phyloP scores from a whole-genome alignment of 805 yeast species.

The Candida michaelii region DNA sequence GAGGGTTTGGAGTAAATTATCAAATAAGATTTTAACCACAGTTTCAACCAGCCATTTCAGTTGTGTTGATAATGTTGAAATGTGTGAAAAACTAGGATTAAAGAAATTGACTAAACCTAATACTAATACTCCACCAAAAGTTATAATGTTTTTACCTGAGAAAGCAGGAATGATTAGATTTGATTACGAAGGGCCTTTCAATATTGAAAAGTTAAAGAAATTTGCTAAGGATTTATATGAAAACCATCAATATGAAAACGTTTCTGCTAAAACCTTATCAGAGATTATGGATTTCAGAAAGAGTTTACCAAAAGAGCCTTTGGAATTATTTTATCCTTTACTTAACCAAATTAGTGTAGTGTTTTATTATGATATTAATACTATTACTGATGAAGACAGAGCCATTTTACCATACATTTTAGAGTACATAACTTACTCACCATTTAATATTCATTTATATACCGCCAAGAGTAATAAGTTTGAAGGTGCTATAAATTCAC shows the following conservation, averaged over 20 bases:
- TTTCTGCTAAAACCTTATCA: slow-evolving; percentile 27
- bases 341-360: slow-evolving; percentile 50
- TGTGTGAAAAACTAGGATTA: slow-evolving; percentile 56
- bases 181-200: slow-evolving; percentile 40
- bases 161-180: slow-evolving; percentile 47
- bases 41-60: slow-evolving; percentile 57
- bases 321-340: slow-evolving; percentile 37
- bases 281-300: slow-evolving; percentile 31
- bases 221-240: slow-evolving; percentile 51
- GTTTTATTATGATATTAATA: slow-evolving; percentile 50
- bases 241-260: slow-evolving; percentile 42
- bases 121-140: slow-evolving; percentile 33
- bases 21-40: slow-evolving; percentile 44
- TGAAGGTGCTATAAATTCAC: slow-evolving; percentile 39
- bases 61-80: slow-evolving; percentile 49
- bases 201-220: slow-evolving; percentile 29
- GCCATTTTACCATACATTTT: slow-evolving; percentile 58
- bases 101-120: slow-evolving; percentile 23
- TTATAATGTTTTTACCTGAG: slow-evolving; percentile 55
- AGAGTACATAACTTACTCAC: slow-evolving; percentile 55
- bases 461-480: slow-evolving; percentile 48
- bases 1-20: slow-evolving; percentile 56
- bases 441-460: slow-evolving; percentile 53
- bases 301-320: slow-evolving; percentile 30
- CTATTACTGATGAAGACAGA: slow-evolving; percentile 60